Conservation (phyloP, 768 basidiomycete species). For the Auricularia sp. region DNA sequence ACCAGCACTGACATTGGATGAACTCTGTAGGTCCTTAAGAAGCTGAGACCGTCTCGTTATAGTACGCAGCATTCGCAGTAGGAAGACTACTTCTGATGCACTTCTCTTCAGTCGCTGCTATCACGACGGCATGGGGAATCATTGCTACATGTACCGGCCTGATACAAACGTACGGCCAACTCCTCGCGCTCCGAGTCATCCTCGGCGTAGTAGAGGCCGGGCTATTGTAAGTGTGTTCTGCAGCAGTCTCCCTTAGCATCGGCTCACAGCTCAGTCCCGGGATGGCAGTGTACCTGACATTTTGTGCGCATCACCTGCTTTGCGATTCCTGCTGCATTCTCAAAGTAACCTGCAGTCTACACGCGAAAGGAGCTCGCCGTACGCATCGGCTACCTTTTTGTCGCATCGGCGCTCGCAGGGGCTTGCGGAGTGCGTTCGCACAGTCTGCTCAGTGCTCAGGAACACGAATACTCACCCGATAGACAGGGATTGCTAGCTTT, state of each 20-base stretch:
- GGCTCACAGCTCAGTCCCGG: constrained; percentile 4
- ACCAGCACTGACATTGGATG: not conserved
- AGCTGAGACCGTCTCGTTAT: constrained; percentile 6
- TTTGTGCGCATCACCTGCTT: constrained; percentile 1
- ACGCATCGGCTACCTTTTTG: constrained; percentile 8
- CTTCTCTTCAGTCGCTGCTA: not conserved
- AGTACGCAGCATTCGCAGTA: not conserved
- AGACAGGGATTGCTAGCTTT: constrained; percentile 7
- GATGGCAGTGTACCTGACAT: constrained; percentile 6
- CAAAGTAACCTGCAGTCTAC: not conserved
- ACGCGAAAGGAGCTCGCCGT: constrained; percentile 5
- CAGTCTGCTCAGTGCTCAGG: not conserved
- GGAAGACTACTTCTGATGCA: not conserved
- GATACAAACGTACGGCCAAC: constrained; percentile 5
- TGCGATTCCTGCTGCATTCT: not conserved
- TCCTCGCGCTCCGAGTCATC: constrained; percentile 5
- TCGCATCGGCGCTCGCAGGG: constrained; percentile 7
- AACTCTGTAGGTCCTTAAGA: constrained; percentile 2
- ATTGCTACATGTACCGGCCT: constrained; percentile 5
- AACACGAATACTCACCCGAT: not conserved
- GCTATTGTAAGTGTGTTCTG: constrained; percentile 1
- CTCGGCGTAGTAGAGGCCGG: constrained; percentile 9
- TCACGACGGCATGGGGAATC: constrained; percentile 5
- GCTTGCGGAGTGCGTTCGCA: constrained; percentile 5
- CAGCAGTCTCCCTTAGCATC: not conserved